phyloP scores from a whole-genome alignment of 73 alveolate genomes.

The Paramecium sonneborni region DNA sequence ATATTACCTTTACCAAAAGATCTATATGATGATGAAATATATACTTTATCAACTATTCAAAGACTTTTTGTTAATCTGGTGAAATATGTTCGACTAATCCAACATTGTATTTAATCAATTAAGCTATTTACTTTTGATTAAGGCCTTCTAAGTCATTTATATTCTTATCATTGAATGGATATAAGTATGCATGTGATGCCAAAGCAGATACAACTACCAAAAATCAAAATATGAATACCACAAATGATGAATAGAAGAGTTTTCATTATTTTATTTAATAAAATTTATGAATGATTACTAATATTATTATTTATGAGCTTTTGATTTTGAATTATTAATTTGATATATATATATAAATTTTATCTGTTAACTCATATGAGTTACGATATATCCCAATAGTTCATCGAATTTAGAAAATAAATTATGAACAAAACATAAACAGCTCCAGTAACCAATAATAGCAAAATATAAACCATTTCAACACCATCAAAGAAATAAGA shows the following conservation, averaged over 20 bases:
- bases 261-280: constrained; percentile 21
- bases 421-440: background rate
- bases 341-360: background rate
- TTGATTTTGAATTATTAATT: background rate
- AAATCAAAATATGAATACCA: background rate
- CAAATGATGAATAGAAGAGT: background rate
- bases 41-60: constrained; percentile 39
- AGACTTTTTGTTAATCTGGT: constrained; percentile 3
- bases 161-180: background rate
- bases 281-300: constrained; percentile 13
- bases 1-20: constrained; percentile 48
- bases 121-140: constrained; percentile 11
- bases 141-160: constrained; percentile 1
- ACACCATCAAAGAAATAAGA: constrained; percentile 3
- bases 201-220: background rate
- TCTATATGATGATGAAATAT: background rate
- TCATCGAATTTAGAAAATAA: constrained; percentile 2
- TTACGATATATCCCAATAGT: constrained; percentile 10
- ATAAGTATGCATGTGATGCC: constrained; percentile 46
- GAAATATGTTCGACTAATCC: constrained; percentile 35
- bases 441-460: background rate
- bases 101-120: constrained; percentile 48
- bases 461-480: background rate
- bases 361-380: constrained; percentile 41
- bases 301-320: background rate